Evolutionary conservation across 306 rosid genomes (phyloP).

Genomic region (Leucaena leucocephala): DNA sequence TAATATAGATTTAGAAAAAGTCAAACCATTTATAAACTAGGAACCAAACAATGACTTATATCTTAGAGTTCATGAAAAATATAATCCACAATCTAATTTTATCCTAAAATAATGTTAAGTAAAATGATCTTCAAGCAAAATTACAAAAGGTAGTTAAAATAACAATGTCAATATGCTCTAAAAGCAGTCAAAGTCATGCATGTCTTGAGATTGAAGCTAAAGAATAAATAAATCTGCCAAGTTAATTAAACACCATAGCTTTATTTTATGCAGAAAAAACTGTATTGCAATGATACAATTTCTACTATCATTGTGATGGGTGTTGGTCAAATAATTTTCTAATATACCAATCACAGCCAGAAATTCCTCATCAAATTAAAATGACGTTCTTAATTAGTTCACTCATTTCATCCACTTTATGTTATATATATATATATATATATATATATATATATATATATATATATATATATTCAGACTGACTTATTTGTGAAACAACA

Average conservation of each 20-base stretch:
- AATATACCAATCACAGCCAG: constrained; percentile 11
- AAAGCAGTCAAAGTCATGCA: not conserved
- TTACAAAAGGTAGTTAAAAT: not conserved
- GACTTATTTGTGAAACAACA: constrained; percentile 36
- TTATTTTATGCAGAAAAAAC: not conserved
- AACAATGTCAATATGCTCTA: not conserved
- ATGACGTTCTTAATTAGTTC: not conserved
- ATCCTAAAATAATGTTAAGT: too few species aligned
- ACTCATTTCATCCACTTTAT: constrained; percentile 33
- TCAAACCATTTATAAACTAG: too few species aligned
- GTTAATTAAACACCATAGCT: not conserved
- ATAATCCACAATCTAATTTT: too few species aligned
- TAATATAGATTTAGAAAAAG: too few species aligned
- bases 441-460: not conserved
- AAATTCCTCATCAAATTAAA: constrained; percentile 19
- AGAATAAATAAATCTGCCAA: not conserved
- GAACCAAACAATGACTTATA: too few species aligned
- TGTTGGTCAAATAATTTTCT: constrained; percentile 29
- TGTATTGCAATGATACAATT: constrained; percentile 28
- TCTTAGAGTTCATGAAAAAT: too few species aligned
- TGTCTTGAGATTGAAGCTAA: not conserved
- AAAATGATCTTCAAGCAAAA: not conserved
- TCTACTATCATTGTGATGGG: constrained; percentile 30
- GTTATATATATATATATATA: too few species aligned
- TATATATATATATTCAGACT: constrained; percentile 8